These are phyloP conservation scores for Tetracladium setigerum DNA, from an alignment of 495 filamentous ascomycete species.

Conservation along the genomic window DNA sequence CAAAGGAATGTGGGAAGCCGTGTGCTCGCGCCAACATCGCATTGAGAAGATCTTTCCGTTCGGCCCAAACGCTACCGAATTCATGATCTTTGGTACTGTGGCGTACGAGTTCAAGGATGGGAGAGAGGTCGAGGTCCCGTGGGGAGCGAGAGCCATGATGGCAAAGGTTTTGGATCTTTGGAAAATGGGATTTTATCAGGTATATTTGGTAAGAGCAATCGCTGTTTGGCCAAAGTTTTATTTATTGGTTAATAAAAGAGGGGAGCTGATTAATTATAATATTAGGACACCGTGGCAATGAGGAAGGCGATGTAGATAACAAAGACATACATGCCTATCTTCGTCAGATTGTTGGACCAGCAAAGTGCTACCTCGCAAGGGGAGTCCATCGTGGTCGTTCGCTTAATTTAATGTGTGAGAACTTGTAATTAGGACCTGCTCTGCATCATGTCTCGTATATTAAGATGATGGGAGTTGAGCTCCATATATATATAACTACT, in stretches of 20 bases:
- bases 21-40: slow-evolving; percentile 42
- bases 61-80: slow-evolving; percentile 35
- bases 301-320: slow-evolving; percentile 15
- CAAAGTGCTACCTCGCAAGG: too few relatives aligned
- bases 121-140: slow-evolving; percentile 37
- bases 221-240: slow-evolving; percentile 3
- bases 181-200: slow-evolving; percentile 58
- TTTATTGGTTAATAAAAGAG: not conserved
- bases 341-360: too few relatives aligned
- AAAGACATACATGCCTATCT: too few relatives aligned
- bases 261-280: not conserved
- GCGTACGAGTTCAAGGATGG: slow-evolving; percentile 46
- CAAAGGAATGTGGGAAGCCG: slow-evolving; percentile 49
- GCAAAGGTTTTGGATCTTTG: slow-evolving; percentile 34
- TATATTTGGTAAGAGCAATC: slow-evolving; percentile 46
- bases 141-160: slow-evolving; percentile 50
- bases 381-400: too few relatives aligned
- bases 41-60: slow-evolving; percentile 39
- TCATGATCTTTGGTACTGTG: slow-evolving; percentile 58
- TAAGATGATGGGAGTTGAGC: too few relatives aligned
- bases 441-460: too few relatives aligned
- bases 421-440: too few relatives aligned
- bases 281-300: slow-evolving; percentile 16
- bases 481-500: too few relatives aligned
- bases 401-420: too few relatives aligned